Conservation (phyloP, 345 rosid genomes). For the Kandelia obovata region DNA sequence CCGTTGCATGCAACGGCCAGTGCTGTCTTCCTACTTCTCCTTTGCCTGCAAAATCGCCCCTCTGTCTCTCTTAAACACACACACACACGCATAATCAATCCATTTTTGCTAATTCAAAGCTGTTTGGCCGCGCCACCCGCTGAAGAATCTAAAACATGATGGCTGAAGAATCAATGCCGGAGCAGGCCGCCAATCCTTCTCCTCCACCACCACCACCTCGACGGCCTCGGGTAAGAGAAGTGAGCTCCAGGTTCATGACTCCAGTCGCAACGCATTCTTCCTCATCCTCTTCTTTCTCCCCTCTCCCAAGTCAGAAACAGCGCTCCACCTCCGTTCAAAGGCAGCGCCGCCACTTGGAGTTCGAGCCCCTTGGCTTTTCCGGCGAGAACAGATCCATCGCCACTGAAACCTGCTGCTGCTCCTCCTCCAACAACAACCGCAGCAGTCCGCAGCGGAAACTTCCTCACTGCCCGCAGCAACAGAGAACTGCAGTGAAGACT, state of each 20-base stretch:
- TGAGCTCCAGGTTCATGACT: slow-evolving; percentile 21
- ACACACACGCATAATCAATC: too few species aligned
- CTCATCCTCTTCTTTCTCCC: slow-evolving; percentile 13
- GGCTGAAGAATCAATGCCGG: background rate
- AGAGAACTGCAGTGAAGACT: slow-evolving; percentile 12
- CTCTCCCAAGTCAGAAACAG: slow-evolving; percentile 32
- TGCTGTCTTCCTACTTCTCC: background rate
- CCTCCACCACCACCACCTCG: slow-evolving; percentile 11
- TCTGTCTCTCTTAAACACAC: too few species aligned
- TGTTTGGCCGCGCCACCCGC: too few species aligned
- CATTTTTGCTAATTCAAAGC: too few species aligned
- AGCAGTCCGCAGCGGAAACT: slow-evolving; percentile 7
- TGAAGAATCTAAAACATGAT: background rate
- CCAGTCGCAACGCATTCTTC: slow-evolving; percentile 14
- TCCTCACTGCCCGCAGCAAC: background rate
- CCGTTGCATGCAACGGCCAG: slow-evolving; percentile 32
- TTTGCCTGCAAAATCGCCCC: too few species aligned
- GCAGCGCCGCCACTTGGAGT: slow-evolving; percentile 39
- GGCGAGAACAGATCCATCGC: background rate
- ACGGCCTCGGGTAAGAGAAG: slow-evolving; percentile 20
- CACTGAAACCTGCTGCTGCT: slow-evolving; percentile 29
- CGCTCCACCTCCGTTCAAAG: slow-evolving; percentile 46
- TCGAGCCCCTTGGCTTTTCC: slow-evolving; percentile 11
- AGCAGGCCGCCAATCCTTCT: background rate
- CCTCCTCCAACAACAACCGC: slow-evolving; percentile 8